phyloP scores from a whole-genome alignment of 1,139 yeast genomes.

The Yamadazyma buinensis region DNA sequence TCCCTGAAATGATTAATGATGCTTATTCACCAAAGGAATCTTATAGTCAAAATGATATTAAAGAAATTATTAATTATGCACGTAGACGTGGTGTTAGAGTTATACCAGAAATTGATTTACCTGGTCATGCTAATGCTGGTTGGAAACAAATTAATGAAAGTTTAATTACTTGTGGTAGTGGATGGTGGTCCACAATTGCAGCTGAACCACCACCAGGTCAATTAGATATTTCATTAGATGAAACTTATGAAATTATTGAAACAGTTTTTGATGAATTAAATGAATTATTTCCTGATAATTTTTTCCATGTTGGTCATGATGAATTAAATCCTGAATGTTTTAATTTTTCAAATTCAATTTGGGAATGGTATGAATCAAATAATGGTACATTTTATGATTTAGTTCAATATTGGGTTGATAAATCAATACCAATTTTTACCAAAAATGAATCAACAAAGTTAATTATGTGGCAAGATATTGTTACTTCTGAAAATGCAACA shows the following conservation, averaged over 20 bases:
- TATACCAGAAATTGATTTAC: conserved; percentile 47
- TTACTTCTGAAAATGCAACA: conserved; percentile 26
- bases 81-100: conserved; percentile 38
- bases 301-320: conserved; percentile 47
- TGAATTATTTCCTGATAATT: conserved; percentile 30
- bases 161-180: conserved; percentile 32
- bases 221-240: conserved; percentile 33
- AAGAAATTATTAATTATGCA: conserved; percentile 33
- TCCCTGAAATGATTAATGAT: conserved; percentile 42
- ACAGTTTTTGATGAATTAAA: conserved; percentile 37
- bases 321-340: conserved; percentile 39
- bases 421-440: conserved; percentile 32
- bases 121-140: conserved; percentile 48
- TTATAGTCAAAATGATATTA: conserved; percentile 31
- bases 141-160: conserved; percentile 35
- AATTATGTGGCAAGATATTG: conserved; percentile 49
- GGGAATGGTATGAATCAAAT: conserved; percentile 12
- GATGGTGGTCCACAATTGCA: conserved; percentile 33
- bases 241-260: conserved; percentile 32
- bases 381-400: conserved; percentile 22
- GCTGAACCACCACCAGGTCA: conserved; percentile 50
- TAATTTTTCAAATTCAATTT: conserved; percentile 20
- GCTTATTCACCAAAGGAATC: conserved; percentile 37
- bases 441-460: conserved; percentile 21
- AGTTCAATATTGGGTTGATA: conserved; percentile 38